These are phyloP conservation scores for Xylariaceae sp. DNA, from an alignment of 2,329 filamentous ascomycete genomes.

Conservation along the genomic window DNA sequence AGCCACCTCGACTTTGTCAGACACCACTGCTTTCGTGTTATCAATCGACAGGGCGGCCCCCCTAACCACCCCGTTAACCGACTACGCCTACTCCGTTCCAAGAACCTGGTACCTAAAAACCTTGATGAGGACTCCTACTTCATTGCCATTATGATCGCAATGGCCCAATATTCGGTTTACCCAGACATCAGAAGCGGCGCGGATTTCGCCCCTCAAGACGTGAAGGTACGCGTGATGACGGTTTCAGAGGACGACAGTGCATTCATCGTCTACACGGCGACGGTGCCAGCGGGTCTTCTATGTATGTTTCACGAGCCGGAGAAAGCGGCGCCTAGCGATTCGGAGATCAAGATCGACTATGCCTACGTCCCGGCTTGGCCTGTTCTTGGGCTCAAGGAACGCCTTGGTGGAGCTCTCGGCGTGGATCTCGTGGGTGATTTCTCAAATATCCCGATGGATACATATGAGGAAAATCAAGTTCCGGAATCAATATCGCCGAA, in stretches of 20 bases:
- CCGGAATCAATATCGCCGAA: constrained; percentile 20
- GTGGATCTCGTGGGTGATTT: constrained; percentile 46
- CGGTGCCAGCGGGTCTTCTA: constrained; percentile 46
- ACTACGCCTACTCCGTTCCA: constrained; percentile 45
- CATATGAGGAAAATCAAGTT: constrained; percentile 37
- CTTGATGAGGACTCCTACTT: constrained; percentile 50
- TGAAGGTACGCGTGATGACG: constrained; percentile 49
- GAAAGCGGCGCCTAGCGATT: constrained; percentile 32
- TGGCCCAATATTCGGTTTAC: constrained; percentile 56
- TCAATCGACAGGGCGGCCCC: constrained; percentile 36
- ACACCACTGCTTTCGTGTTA: constrained; percentile 44
- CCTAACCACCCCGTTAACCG: constrained; percentile 46
- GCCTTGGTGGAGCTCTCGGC: constrained; percentile 51
- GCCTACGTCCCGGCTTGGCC: constrained; percentile 51
- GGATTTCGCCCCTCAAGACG: constrained; percentile 33
- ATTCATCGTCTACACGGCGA: constrained; percentile 52
- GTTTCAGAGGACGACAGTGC: constrained; percentile 43
- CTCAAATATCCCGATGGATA: constrained; percentile 40
- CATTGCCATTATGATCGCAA: constrained; percentile 49
- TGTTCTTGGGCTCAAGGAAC: constrained; percentile 51
- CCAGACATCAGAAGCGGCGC: constrained; percentile 15
- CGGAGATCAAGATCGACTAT: constrained; percentile 45
- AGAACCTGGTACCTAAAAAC: constrained; percentile 44
- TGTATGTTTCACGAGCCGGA: constrained; percentile 47
- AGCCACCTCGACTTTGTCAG: constrained; percentile 44